phyloP scores from a whole-genome alignment of 495 filamentous ascomycete species.

The Neurospora intermedia region DNA sequence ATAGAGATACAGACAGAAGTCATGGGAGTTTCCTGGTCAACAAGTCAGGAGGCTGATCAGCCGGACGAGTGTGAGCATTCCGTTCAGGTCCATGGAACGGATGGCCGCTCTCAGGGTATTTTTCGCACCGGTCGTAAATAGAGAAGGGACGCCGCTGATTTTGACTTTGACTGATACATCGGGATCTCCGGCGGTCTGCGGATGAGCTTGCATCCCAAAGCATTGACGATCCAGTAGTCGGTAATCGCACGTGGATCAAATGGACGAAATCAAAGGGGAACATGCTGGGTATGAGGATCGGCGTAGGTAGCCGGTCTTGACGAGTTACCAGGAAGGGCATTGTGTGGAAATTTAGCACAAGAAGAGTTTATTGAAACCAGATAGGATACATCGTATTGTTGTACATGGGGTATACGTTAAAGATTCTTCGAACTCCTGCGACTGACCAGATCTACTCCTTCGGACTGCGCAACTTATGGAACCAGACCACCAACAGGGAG shows the following conservation, averaged over 20 bases:
- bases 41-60: not conserved
- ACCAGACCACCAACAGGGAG: not conserved
- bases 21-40: not conserved
- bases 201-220: not conserved
- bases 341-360: not conserved
- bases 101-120: not conserved
- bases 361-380: not conserved
- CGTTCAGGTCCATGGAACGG: not conserved
- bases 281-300: not conserved
- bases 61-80: not conserved
- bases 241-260: not conserved
- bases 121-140: not conserved
- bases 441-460: not conserved
- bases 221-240: not conserved
- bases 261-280: not conserved
- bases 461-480: not conserved
- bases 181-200: not conserved
- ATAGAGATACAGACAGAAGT: not conserved
- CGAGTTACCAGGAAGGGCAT: not conserved
- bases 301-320: not conserved
- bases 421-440: not conserved
- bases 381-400: not conserved
- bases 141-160: not conserved
- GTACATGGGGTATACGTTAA: not conserved
- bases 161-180: not conserved